Base-by-base conservation (phyloP, 805 yeast genomes). In the Spathaspora boniae region DNA sequence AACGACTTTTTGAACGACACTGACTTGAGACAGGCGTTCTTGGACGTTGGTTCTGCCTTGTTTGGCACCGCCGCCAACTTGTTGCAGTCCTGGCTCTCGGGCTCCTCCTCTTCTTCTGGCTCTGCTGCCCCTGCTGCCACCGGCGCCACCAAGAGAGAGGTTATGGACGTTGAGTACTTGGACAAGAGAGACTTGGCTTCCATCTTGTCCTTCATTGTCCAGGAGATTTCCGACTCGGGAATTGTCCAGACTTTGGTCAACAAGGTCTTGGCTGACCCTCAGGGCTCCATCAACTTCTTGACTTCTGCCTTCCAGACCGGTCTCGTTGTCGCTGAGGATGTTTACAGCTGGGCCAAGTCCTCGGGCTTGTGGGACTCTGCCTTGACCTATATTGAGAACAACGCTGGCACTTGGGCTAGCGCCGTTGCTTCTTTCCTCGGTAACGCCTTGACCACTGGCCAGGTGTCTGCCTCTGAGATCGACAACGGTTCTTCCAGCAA, bases 221-320 rank as follows among this genome's bases (percentile, higher is more conserved):
- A 37, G 22, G 56, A 51, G 40, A 54, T 67, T 42, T 48, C 57
- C 43, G 45, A 48, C 46, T 58, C 71, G 16, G 70, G 70, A 14
- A 38, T 65, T 19, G 56, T 65, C 19, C 46, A 45, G 33, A 28
- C 41, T 28, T 52, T 64, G 34, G 38, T 66, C 38, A 44, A 53
- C 39, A 62, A 60, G 51, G 63, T 58, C 21, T 47, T 60, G 45
- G 58, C 59, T 26, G 57, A 67, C 56, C 72, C 72, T 35, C 36
- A 41, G 24, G 56, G 59, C 26, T 42, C 65, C 31, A 45, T 65
- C 33, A 37, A 45, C 21, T 58, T 61, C 44, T 55, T 64, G 45
- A 48, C 58, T 27, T 43, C 59, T 26, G 66, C 57, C 28, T 55
- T 62, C 40, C 45, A 54, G 42, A 48, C 51, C 30, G 71, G 68